Evolutionary conservation across 768 basidiomycete genomes (phyloP), one percentile per base, ranked within the genome.

Genomic region (Lentinula sp.): DNA sequence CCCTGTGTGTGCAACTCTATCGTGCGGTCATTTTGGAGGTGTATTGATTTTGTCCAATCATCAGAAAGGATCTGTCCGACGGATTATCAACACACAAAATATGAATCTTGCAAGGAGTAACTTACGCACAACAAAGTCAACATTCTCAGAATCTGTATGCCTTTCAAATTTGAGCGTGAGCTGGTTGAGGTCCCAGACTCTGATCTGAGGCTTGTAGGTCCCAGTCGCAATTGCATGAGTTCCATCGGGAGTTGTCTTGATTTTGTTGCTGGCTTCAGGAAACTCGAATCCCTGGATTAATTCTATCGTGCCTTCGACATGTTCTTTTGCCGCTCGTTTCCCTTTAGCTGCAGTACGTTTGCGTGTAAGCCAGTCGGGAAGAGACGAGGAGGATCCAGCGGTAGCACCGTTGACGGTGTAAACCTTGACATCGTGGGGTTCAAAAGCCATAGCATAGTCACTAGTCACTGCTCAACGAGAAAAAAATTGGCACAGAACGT

Each of bases 1-100:
- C 91, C 85, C 71, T 98, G 97, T 0, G 93, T 96, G 71, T 99
- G 97, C 5, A 99, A 79, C 68, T 95, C 93, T 59, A 99, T 73
- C 4, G 92, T 91, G n/a, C 97, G 87, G 77, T 98, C 95, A 54
- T 89, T 88, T 81, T 98, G 97, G 2, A 99, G 82, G 71, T 97
- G 95, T 63, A 98, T 81, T n/a, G 92, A 88, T 72, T 98, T 98
- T 6, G 96, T 98, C 96, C 96, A 98, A 78, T 98, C 96, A 69
- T 95, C 91, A 1, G 95, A 98, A 7, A 98, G 80, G 66, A 93
- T 88, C 95, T 97, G 73, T 12, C 9, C 4, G 9, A 50, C 13
- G 4, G 46, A 57, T 48, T 12, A 53, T 63, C 39, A 46, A 42
- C 7, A 10, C 54, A 36, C 61, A 45, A 49, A 45, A 28, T 9